These are phyloP conservation scores for Ramaria sp. DNA, from an alignment of 768 basidiomycete genomes.

Conservation along the genomic window DNA sequence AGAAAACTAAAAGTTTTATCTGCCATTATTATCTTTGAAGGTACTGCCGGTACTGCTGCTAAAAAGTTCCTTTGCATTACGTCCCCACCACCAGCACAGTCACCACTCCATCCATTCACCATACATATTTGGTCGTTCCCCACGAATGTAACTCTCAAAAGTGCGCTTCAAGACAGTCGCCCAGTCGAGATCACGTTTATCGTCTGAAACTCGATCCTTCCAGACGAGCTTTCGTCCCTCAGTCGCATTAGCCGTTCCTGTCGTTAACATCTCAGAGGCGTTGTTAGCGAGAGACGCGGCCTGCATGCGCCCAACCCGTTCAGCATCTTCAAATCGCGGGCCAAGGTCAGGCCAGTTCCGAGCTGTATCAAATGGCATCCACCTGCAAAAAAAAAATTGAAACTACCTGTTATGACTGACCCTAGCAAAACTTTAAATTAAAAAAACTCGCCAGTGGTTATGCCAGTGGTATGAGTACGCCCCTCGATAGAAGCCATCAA, in stretches of 20 bases:
- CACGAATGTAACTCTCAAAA: constrained; percentile 86
- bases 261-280: not conserved
- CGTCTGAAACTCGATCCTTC: constrained; percentile 36
- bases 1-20: no score
- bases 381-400: constrained; percentile 20
- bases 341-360: constrained; percentile 98
- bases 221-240: not conserved
- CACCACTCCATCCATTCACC: constrained; percentile 62
- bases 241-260: not conserved
- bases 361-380: constrained; percentile 86
- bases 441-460: constrained; percentile 66
- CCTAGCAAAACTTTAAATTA: no score
- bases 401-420: not conserved
- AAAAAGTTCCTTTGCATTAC: no score
- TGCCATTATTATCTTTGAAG: no score
- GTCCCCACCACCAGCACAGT: no score
- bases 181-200: constrained; percentile 83
- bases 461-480: constrained; percentile 97
- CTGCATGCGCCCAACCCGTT: constrained; percentile 47
- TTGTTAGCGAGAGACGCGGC: constrained; percentile 1
- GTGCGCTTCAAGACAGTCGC: constrained; percentile 89
- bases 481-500: constrained; percentile 93
- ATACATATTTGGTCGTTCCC: constrained; percentile 91
- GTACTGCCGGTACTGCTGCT: no score
- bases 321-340: constrained; percentile 63